Conservation (phyloP, 345 rosid genomes). For the Brassica juncea region DNA sequence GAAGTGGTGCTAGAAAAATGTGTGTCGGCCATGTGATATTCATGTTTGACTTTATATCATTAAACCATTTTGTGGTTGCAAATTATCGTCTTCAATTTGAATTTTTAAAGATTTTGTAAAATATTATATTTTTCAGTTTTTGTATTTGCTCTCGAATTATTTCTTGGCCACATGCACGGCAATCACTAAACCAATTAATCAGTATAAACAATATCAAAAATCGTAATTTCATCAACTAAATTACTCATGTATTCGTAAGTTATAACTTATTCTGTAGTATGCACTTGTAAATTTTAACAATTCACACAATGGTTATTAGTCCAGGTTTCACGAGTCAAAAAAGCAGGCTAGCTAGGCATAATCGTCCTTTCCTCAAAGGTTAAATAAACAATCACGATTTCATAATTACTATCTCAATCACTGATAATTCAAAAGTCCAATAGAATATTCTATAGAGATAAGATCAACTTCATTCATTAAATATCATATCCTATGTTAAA, state of each 20-base stretch:
- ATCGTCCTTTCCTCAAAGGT: constrained; percentile 14
- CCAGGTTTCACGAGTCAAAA: constrained; percentile 14
- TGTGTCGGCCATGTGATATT: constrained; percentile 61
- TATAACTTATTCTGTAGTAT: neutral
- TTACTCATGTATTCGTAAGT: constrained; percentile 1
- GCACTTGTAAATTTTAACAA: neutral
- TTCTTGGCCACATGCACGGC: constrained; percentile 26
- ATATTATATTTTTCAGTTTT: constrained; percentile 3
- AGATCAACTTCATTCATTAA: constrained; percentile 25
- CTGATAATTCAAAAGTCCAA: constrained; percentile 29
- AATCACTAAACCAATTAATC: constrained; percentile 24
- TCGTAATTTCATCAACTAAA: neutral
- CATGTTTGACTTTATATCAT: constrained; percentile 38
- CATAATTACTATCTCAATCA: constrained; percentile 36
- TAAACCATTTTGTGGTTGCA: constrained; percentile 26
- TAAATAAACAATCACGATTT: constrained; percentile 33
- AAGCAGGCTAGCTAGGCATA: constrained; percentile 12
- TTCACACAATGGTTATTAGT: constrained; percentile 7
- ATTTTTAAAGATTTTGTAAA: constrained; percentile 22
- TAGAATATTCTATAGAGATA: constrained; percentile 34
- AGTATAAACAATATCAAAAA: neutral
- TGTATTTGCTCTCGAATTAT: constrained; percentile 23
- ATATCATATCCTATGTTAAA: constrained; percentile 29
- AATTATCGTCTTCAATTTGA: constrained; percentile 7
- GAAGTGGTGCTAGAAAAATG: constrained; percentile 36